phyloP scores from a whole-genome alignment of 805 yeast species.

The Clavispora carvajalis region DNA sequence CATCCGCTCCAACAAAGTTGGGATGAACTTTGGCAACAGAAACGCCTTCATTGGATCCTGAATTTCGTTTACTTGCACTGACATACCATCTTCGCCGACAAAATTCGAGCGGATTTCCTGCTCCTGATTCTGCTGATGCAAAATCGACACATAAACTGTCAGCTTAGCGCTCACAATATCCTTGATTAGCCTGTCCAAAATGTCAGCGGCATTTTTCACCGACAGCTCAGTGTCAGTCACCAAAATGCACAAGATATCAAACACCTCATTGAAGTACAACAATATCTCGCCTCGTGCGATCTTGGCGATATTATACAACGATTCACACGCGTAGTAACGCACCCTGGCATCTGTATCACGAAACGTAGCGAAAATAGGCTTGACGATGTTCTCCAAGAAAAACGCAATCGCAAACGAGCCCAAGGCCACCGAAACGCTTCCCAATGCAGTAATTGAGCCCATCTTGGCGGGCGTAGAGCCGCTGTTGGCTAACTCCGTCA shows the following conservation, averaged over 20 bases:
- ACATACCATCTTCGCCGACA: slow-evolving; percentile 53
- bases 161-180: slow-evolving; percentile 96
- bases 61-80: slow-evolving; percentile 52
- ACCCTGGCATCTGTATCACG: slow-evolving; percentile 98
- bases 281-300: slow-evolving; percentile 94
- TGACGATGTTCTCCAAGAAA: slow-evolving; percentile 79
- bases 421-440: slow-evolving; percentile 91
- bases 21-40: slow-evolving; percentile 81
- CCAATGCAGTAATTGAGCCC: slow-evolving; percentile 94
- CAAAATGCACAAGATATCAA: slow-evolving; percentile 84
- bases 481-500: slow-evolving; percentile 71
- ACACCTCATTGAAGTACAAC: slow-evolving; percentile 87
- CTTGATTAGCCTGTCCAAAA: slow-evolving; percentile 82
- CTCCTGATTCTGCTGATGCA: slow-evolving; percentile 37
- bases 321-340: slow-evolving; percentile 94
- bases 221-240: slow-evolving; percentile 88
- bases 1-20: slow-evolving; percentile 84
- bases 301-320: slow-evolving; percentile 90
- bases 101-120: slow-evolving; percentile 34
- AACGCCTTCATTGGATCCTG: slow-evolving; percentile 67
- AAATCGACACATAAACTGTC: slow-evolving; percentile 73
- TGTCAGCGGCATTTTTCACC: slow-evolving; percentile 92
- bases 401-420: slow-evolving; percentile 79
- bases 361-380: slow-evolving; percentile 91
- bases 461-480: slow-evolving; percentile 70